Evolutionary conservation across 2,329 filamentous ascomycete genomes (phyloP), one percentile per base, ranked within the genome.

Genomic region (Colletotrichum sp.): DNA sequence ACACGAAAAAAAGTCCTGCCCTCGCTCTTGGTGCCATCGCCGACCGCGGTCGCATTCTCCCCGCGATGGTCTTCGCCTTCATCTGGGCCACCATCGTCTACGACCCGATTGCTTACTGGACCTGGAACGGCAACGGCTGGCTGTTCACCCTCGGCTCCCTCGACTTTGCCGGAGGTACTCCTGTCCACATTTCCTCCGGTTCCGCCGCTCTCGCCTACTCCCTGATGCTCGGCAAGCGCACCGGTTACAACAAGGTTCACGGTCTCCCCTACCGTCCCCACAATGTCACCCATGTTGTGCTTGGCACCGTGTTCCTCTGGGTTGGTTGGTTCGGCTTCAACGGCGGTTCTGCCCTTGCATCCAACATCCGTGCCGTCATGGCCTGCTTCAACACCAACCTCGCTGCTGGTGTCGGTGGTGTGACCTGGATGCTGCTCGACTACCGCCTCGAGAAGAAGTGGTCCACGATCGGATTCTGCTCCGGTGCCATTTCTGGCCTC

Each of bases 301-400:
- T 95, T 63, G 94, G 94, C 27, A 95, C 94, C 6, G 90, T 93
- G 30, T 90, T 94, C 85, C 90, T 98, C 66, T 98, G 96, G 96
- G 95, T 98, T 62, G 96, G 96, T 75, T 98, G 96, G 96, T 97
- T 98, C 83, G 96, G 96, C 65, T 98, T 98, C 91, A 98, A 98
- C 85, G 96, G 95, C 70, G 96, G 96, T 77, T 91, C 94, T 5
- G 96, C 95, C 3, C 89, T 98, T 59, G 90, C 91, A 75, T 94
- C 95, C 78, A 98, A 97, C 87, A 88, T 98, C 80, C 95, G 96
- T 76, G 95, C 96, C 70, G 89, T 98, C 84, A 96, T 98, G 94
- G 96, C 96, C 70, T 94, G 94, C 80, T 91, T 97, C 66, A 95
- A 96, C 78, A 98, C 96, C 75, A 96, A 98, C 85, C 88, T 98